Evolutionary conservation across 805 yeast genomes (phyloP).

Genomic region (Candida glaebosa): DNA sequence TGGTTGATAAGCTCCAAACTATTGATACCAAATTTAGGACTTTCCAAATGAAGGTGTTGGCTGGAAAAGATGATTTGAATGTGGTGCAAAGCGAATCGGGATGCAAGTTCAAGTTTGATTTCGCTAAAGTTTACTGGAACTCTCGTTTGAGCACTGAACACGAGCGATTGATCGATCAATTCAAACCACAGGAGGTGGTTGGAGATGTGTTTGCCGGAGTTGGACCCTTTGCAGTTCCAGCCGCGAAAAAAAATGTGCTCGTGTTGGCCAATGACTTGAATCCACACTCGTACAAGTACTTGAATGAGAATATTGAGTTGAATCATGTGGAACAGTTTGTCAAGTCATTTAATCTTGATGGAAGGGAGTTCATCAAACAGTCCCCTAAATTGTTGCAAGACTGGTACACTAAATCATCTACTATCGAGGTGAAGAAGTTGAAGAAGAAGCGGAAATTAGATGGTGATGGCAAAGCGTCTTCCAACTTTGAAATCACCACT

Average conservation of each 20-base stretch:
- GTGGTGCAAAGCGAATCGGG: slow-evolving; percentile 89
- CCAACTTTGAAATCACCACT: slow-evolving; percentile 13
- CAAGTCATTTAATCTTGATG: slow-evolving; percentile 69
- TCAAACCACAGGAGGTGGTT: slow-evolving; percentile 67
- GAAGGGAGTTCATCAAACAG: slow-evolving; percentile 69
- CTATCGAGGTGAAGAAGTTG: slow-evolving; percentile 33
- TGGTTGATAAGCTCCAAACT: slow-evolving; percentile 85
- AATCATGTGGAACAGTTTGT: slow-evolving; percentile 66
- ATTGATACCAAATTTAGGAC: slow-evolving; percentile 89
- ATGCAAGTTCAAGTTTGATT: slow-evolving; percentile 83
- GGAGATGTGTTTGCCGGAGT: slow-evolving; percentile 98
- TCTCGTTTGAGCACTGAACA: slow-evolving; percentile 93
- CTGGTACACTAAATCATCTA: slow-evolving; percentile 37
- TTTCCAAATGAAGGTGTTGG: slow-evolving; percentile 88
- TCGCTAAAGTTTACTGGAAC: slow-evolving; percentile 95
- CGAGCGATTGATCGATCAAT: slow-evolving; percentile 65
- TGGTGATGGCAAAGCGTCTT: slow-evolving; percentile 14
- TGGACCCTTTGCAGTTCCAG: slow-evolving; percentile 97
- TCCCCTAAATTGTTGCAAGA: slow-evolving; percentile 52
- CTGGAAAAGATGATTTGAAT: slow-evolving; percentile 71
- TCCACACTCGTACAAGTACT: slow-evolving; percentile 75
- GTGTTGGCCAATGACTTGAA: slow-evolving; percentile 92
- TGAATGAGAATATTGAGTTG: slow-evolving; percentile 56
- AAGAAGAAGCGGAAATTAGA: slow-evolving; percentile 35
- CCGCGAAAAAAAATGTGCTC: slow-evolving; percentile 76